Evolutionary conservation across 164 flowering plant genomes (phyloP).

Genomic region (Chloranthus sessilifolius): DNA sequence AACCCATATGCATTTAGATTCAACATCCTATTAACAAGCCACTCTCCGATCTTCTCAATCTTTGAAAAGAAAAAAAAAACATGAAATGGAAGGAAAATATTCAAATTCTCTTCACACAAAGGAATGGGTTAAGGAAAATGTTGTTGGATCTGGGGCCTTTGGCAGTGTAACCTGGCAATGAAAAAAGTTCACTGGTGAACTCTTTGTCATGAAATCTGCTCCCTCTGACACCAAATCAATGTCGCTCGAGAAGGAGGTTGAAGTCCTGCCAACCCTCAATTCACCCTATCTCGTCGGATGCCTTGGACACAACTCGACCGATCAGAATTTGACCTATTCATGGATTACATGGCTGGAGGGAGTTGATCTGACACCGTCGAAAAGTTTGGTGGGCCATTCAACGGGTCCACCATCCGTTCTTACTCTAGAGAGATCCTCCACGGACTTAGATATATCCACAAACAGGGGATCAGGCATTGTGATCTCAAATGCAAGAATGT

Average conservation of each 20-base stretch:
- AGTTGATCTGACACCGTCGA: slow-evolving; percentile 33
- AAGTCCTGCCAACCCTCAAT: slow-evolving; percentile 31
- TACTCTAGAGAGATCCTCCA: slow-evolving; percentile 42
- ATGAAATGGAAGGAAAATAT: slow-evolving; percentile 21
- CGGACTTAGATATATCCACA: slow-evolving; percentile 43
- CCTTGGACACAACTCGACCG: slow-evolving; percentile 26
- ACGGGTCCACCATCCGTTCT: slow-evolving; percentile 38
- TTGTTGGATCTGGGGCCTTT: slow-evolving; percentile 46
- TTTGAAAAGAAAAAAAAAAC: not conserved
- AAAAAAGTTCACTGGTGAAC: slow-evolving; percentile 35
- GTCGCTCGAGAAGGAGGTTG: slow-evolving; percentile 39
- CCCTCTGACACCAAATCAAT: slow-evolving; percentile 17
- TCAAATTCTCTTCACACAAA: slow-evolving; percentile 12
- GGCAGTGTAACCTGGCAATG: slow-evolving; percentile 52
- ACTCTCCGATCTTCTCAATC: too few relatives aligned
- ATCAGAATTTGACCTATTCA: slow-evolving; percentile 29
- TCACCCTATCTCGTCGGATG: slow-evolving; percentile 41
- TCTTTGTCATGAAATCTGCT: slow-evolving; percentile 51
- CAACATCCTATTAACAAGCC: too few relatives aligned
- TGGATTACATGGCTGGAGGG: slow-evolving; percentile 69
- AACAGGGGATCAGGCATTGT: slow-evolving; percentile 44
- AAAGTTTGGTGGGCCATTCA: slow-evolving; percentile 39
- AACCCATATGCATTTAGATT: too few relatives aligned
- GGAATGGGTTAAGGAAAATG: slow-evolving; percentile 48
- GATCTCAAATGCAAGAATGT: slow-evolving; percentile 64